Base-by-base conservation (phyloP, 352 stramenopile genomes). In the Phytophthora aleatoria region DNA sequence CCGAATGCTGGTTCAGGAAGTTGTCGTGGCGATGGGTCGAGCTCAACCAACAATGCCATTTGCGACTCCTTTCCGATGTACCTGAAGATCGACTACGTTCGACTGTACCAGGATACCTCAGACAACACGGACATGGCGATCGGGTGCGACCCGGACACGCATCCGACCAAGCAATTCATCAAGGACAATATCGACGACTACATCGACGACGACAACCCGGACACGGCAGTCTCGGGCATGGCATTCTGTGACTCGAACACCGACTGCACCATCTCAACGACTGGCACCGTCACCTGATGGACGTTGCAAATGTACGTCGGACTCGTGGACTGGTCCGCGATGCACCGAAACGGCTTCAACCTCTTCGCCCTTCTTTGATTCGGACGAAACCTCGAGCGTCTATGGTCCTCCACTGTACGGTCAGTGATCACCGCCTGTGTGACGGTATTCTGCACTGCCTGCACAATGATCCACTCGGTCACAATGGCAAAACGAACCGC, bases 401-500 rank as follows among this genome's bases (percentile, higher is more conserved):
- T 66, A 60, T 10, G 58, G 58, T 10, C 58, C 58, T 33, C 50
- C 50, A 27, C 67, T 72, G 58, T 64, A 68, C 13, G 57, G 11
- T 50, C 71, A 0, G 16, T 85, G 5, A 27, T 44, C 33, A 36
- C 74, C 5, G 71, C 68, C 1, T 27, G 26, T 10, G 43, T 70
- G n/a, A 71, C 74, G 2, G 33, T 80, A 13, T 15, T 72, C 8
- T 47, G 63, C 8, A 83, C 76, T 48, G 16, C 56, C 1, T 43
- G 68, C 7, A 63, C 64, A 1, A 20, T 83, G 0, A 59, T 56
- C 41, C 33, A 61, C 26, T 78, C 70, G 11, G 13, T 71, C 6
- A 27, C 44, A 45, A 31, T 39, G 31, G 39, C 24, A 6, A 69
- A 64, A 36, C 61, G 54, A 3, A 24, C 58, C 27, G 5, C 49